These are phyloP conservation scores for Lotus japonicus DNA, from an alignment of 306 rosid genomes.

Conservation along the genomic window DNA sequence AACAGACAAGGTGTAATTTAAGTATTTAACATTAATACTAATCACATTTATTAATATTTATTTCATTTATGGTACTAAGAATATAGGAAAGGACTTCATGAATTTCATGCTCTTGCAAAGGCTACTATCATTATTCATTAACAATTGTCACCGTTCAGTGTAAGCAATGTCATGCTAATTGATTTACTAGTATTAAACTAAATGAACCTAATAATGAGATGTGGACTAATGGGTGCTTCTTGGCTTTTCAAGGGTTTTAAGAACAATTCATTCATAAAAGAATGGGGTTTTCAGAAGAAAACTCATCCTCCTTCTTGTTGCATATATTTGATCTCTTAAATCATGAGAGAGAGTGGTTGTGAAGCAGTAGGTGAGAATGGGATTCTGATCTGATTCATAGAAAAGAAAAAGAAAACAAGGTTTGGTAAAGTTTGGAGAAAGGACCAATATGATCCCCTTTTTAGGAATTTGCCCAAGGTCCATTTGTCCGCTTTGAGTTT, in stretches of 20 bases:
- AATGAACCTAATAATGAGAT: not conserved
- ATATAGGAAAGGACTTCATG: not conserved
- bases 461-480: slow-evolving; percentile 54
- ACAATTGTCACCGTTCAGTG: slow-evolving; percentile 5
- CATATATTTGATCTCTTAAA: slow-evolving; percentile 9
- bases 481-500: slow-evolving; percentile 67
- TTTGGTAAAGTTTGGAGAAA: slow-evolving; percentile 27
- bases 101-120: slow-evolving; percentile 5
- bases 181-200: slow-evolving; percentile 17
- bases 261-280: no score
- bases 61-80: not conserved
- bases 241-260: slow-evolving; percentile 21
- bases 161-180: slow-evolving; percentile 5
- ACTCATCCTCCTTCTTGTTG: slow-evolving; percentile 15
- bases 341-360: not conserved
- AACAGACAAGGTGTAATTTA: not conserved
- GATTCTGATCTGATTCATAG: slow-evolving; percentile 41
- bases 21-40: not conserved
- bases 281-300: slow-evolving; percentile 15
- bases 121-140: not conserved
- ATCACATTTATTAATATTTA: not conserved
- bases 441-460: slow-evolving; percentile 35
- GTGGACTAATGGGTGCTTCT: slow-evolving; percentile 5
- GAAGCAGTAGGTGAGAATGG: slow-evolving; percentile 37
- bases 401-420: slow-evolving; percentile 20